Percentiles rank a stretch among this genome's conserved stretches.
Conservation (phyloP, 192 early-diverging fungal genomes). For the Chytriomyces confervae region DNA sequence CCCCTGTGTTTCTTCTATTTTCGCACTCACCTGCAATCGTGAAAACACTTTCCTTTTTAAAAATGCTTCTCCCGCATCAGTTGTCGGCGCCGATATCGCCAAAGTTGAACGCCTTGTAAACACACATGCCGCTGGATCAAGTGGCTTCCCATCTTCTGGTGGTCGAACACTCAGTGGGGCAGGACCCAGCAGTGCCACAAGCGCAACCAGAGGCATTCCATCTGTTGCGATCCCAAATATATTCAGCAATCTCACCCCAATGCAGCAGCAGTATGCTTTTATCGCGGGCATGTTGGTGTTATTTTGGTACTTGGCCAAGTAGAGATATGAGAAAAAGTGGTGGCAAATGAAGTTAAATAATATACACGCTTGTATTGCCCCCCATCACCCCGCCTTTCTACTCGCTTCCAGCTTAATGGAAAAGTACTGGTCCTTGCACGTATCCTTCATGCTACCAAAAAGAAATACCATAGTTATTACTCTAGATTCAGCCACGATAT, state of each 20-base stretch:
- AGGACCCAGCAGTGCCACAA: background rate
- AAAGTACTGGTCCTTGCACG: too few species aligned
- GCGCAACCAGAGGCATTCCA: background rate
- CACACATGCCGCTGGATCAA: slow-evolving; percentile 28
- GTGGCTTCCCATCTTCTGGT: slow-evolving; percentile 31
- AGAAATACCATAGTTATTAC: background rate
- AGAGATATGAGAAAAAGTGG: background rate
- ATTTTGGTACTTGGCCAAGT: slow-evolving; percentile 28
- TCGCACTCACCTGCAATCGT: background rate
- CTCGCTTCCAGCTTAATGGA: background rate
- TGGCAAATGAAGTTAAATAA: background rate
- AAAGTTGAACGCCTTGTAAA: slow-evolving; percentile 48
- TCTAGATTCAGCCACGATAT: slow-evolving; percentile 24
- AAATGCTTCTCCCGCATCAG: background rate
- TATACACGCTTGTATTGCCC: background rate
- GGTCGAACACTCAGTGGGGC: slow-evolving; percentile 25
- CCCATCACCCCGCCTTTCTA: background rate
- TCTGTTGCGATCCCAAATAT: slow-evolving; percentile 3
- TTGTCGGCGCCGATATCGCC: slow-evolving; percentile 59
- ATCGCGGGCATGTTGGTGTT: slow-evolving; percentile 25
- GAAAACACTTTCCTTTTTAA: background rate
- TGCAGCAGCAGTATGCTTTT: slow-evolving; percentile 37
- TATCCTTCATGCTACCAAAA: too few species aligned
- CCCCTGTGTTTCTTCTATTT: background rate
- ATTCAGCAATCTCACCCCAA: slow-evolving; percentile 25